These are phyloP conservation scores for Neonectria punicea DNA, from an alignment of 2,329 filamentous ascomycete genomes.

Conservation along the genomic window DNA sequence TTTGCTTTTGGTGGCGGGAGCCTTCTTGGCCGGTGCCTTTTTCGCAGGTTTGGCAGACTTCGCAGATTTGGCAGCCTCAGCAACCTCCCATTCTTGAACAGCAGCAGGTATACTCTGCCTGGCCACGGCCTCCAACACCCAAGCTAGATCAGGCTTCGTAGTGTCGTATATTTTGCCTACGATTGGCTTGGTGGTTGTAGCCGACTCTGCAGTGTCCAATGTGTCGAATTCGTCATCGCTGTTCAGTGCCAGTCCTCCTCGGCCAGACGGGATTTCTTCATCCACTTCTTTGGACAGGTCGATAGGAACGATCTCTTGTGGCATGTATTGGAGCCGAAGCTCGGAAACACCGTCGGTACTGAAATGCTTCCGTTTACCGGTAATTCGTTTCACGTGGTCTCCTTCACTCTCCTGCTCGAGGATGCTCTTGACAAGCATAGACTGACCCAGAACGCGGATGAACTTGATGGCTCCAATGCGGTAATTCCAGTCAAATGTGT, in stretches of 20 bases:
- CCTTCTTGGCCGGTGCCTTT: slow-evolving; percentile 37
- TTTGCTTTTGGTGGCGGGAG: slow-evolving; percentile 22
- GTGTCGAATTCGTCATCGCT: slow-evolving; percentile 72
- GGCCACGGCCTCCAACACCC: slow-evolving; percentile 52
- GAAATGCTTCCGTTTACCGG: slow-evolving; percentile 74
- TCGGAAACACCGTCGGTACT: slow-evolving; percentile 81
- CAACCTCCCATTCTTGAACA: slow-evolving; percentile 44
- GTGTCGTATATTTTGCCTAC: slow-evolving; percentile 11
- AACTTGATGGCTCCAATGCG: slow-evolving; percentile 85
- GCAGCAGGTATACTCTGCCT: slow-evolving; percentile 39
- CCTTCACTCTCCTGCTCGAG: slow-evolving; percentile 40
- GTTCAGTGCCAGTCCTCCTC: slow-evolving; percentile 68
- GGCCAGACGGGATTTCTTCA: slow-evolving; percentile 61
- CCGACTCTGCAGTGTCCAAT: slow-evolving; percentile 42
- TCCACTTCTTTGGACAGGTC: slow-evolving; percentile 79
- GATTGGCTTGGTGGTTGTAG: slow-evolving; percentile 42
- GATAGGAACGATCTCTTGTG: slow-evolving; percentile 79
- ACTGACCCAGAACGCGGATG: slow-evolving; percentile 81
- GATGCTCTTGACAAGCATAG: slow-evolving; percentile 74
- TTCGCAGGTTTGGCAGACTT: slow-evolving; percentile 14
- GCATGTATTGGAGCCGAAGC: slow-evolving; percentile 81
- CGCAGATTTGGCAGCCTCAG: slow-evolving; percentile 14
- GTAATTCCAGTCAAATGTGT: slow-evolving; percentile 89
- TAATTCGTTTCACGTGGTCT: slow-evolving; percentile 72
- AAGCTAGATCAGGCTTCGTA: slow-evolving; percentile 42